Evolutionary conservation across 768 basidiomycete species (phyloP).

Genomic region (Boletus sp.): DNA sequence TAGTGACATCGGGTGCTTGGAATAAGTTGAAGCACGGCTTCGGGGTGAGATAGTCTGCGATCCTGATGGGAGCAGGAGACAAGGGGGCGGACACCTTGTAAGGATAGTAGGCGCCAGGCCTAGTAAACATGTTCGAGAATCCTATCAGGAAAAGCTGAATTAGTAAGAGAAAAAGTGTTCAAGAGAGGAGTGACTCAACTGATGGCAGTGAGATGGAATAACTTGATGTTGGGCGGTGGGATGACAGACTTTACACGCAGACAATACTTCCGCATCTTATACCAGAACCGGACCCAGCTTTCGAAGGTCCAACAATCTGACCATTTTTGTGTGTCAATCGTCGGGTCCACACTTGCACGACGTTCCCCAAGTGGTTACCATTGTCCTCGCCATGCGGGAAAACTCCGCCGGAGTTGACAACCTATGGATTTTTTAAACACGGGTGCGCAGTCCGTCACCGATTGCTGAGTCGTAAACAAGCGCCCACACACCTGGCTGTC

Average conservation of each 20-base stretch:
- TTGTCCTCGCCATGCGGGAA: constrained; percentile 12
- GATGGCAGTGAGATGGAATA: neutral
- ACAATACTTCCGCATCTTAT: constrained; percentile 16
- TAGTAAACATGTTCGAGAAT: constrained; percentile 20
- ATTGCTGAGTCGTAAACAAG: neutral
- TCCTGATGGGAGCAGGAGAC: constrained; percentile 31
- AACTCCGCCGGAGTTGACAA: constrained; percentile 11
- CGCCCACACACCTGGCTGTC: constrained; percentile 1
- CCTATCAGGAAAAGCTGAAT: neutral
- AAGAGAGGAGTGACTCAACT: neutral
- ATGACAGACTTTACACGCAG: neutral
- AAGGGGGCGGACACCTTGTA: constrained; percentile 9
- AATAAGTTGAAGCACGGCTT: constrained; percentile 23
- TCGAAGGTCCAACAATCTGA: neutral
- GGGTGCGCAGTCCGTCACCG: neutral
- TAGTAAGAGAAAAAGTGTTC: neutral
- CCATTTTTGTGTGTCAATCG: constrained; percentile 13
- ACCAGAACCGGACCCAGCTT: constrained; percentile 1
- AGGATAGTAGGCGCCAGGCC: constrained; percentile 12
- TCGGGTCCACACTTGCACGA: neutral
- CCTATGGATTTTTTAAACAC: neutral
- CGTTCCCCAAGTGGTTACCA: neutral
- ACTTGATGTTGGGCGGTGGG: constrained; percentile 1
- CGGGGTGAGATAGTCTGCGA: constrained; percentile 15
- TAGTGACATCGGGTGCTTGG: constrained; percentile 6